Evolutionary conservation across 495 filamentous ascomycete genomes (phyloP).

Genomic region (Hypoxylon fuscum): DNA sequence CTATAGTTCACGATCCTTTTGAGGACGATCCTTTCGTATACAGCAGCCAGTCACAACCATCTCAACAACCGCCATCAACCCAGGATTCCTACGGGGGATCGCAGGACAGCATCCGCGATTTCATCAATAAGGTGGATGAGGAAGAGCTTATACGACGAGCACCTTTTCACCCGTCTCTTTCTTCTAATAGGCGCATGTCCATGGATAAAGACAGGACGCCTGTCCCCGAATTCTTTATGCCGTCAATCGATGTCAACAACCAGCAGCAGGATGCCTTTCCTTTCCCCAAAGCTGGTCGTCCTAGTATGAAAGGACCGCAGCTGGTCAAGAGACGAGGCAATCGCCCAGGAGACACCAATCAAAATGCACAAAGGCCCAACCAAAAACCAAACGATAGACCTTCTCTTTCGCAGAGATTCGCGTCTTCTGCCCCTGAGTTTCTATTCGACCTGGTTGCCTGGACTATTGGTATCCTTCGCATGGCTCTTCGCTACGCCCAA

Average conservation of each 20-base stretch:
- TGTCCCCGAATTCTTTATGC: slow-evolving; percentile 55
- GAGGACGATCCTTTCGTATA: slow-evolving; percentile 52
- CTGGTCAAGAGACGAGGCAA: slow-evolving; percentile 41
- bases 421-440: slow-evolving; percentile 38
- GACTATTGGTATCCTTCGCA: slow-evolving; percentile 56
- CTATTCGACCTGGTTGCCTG: slow-evolving; percentile 51
- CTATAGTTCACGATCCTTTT: slow-evolving; percentile 46
- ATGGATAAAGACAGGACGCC: slow-evolving; percentile 46
- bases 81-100: slow-evolving; percentile 50
- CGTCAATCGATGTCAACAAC: slow-evolving; percentile 43
- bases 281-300: slow-evolving; percentile 35
- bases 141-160: slow-evolving; percentile 53
- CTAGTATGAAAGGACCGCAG: slow-evolving; percentile 17
- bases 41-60: slow-evolving; percentile 50
- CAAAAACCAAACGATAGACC: slow-evolving; percentile 1
- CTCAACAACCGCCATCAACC: slow-evolving; percentile 31
- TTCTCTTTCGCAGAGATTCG: slow-evolving; percentile 29
- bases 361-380: neutral
- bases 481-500: slow-evolving; percentile 61
- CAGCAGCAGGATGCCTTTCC: slow-evolving; percentile 37
- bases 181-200: slow-evolving; percentile 48
- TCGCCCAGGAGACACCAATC: slow-evolving; percentile 13
- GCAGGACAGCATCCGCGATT: slow-evolving; percentile 57
- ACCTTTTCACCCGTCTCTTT: slow-evolving; percentile 57
- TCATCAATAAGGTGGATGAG: slow-evolving; percentile 53